Percentiles rank a stretch among this genome's conserved stretches.
Conservation (phyloP, 495 filamentous ascomycete genomes). For the Evansstolkia leycettana region DNA sequence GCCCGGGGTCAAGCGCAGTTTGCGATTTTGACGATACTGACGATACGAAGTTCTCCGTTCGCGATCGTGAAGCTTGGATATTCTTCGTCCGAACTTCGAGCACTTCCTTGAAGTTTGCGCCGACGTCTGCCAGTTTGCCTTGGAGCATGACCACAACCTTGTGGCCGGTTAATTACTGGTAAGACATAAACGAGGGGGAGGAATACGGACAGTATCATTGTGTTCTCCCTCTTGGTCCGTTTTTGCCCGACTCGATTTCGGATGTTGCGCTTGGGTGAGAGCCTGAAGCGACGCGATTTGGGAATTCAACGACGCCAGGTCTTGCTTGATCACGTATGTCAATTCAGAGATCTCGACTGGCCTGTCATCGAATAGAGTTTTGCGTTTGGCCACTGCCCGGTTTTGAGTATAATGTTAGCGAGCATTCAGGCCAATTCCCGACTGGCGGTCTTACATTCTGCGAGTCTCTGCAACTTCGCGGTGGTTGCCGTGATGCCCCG, state of each 20-base stretch:
- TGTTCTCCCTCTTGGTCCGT: constrained; percentile 87
- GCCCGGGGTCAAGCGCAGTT: constrained; percentile 40
- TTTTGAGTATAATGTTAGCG: too few relatives aligned
- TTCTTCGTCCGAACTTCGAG: constrained; percentile 96
- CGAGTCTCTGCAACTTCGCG: constrained; percentile 84
- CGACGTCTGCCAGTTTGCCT: constrained; percentile 88
- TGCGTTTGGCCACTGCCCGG: constrained; percentile 81
- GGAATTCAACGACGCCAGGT: constrained; percentile 76
- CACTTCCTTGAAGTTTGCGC: constrained; percentile 92
- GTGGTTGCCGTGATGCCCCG: constrained; percentile 84
- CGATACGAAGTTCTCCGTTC: constrained; percentile 93
- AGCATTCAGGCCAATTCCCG: too few relatives aligned
- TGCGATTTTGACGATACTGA: constrained; percentile 75
- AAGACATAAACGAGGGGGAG: neutral
- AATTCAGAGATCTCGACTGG: constrained; percentile 95
- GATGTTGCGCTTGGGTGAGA: constrained; percentile 59
- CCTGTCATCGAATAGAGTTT: constrained; percentile 93
- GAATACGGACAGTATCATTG: constrained; percentile 66
- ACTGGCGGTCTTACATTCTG: constrained; percentile 49
- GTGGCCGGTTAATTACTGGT: neutral
- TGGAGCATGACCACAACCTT: constrained; percentile 81
- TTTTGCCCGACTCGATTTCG: constrained; percentile 40
- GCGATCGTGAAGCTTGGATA: constrained; percentile 81
- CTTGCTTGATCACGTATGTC: constrained; percentile 95
- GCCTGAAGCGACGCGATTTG: constrained; percentile 73